phyloP scores from a whole-genome alignment of 352 stramenopile genomes.

The Pythium dissotocum region DNA sequence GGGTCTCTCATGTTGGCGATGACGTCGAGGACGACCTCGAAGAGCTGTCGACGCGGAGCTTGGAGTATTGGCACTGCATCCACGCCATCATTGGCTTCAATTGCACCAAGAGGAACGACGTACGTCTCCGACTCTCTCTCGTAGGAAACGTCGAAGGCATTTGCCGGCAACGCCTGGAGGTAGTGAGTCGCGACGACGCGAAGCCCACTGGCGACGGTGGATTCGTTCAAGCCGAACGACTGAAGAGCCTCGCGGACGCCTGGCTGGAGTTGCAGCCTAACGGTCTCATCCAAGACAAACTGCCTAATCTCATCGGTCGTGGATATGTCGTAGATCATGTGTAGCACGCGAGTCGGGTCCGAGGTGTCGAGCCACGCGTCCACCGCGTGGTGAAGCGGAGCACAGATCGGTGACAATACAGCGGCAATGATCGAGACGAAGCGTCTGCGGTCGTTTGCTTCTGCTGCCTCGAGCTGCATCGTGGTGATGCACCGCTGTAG shows the following conservation, averaged over 20 bases:
- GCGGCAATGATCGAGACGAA: neutral
- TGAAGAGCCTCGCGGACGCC: neutral
- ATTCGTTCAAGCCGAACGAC: neutral
- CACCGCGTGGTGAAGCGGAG: neutral
- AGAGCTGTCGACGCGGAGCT: neutral
- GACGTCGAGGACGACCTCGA: neutral
- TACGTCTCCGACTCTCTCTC: neutral
- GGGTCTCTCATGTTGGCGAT: neutral
- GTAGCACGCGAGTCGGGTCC: neutral
- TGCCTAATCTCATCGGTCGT: neutral
- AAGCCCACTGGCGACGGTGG: neutral
- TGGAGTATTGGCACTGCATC: too few relatives aligned
- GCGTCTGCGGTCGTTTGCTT: neutral
- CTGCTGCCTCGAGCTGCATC: neutral
- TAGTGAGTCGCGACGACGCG: neutral
- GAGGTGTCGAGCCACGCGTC: neutral
- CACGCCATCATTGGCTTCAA: too few relatives aligned
- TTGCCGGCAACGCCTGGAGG: too few relatives aligned
- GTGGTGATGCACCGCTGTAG: neutral
- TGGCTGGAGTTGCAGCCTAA: neutral
- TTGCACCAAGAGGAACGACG: too few relatives aligned
- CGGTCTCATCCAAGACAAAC: neutral
- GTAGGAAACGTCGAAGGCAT: neutral
- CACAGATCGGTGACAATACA: neutral
- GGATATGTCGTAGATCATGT: neutral